Conservation (phyloP, 305 asterid genomes). For the Petunia hybrid region DNA sequence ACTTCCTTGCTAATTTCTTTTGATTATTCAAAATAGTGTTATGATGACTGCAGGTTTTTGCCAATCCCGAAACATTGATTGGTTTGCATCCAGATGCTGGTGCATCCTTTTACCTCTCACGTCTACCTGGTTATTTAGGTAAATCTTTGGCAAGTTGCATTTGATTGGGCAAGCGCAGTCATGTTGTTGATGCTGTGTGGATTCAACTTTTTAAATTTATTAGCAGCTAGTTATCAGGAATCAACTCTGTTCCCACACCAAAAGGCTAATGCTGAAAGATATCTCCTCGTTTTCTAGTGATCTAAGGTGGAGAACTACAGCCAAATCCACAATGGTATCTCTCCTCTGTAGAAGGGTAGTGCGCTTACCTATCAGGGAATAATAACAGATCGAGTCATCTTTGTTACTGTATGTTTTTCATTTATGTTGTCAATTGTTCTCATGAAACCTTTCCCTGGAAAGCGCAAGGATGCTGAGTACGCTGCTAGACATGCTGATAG, state of each 20-base stretch:
- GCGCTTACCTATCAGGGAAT: background rate
- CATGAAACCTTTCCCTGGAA: background rate
- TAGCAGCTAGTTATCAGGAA: conserved; percentile 9
- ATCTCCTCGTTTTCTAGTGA: background rate
- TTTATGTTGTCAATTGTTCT: background rate
- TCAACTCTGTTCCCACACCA: background rate
- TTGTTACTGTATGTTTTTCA: background rate
- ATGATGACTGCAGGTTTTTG: conserved; percentile 64
- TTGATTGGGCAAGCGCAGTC: background rate
- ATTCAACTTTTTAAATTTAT: background rate
- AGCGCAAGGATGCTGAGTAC: background rate
- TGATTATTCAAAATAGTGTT: background rate
- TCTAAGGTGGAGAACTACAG: background rate
- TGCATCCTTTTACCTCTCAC: conserved; percentile 95
- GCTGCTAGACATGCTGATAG: background rate
- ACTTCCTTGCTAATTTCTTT: background rate
- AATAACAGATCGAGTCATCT: too few species aligned
- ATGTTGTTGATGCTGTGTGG: background rate
- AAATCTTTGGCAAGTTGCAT: conserved; percentile 26
- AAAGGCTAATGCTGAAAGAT: background rate
- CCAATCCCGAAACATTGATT: conserved; percentile 88
- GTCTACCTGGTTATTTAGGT: conserved; percentile 94
- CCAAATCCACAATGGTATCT: background rate
- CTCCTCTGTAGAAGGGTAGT: background rate
- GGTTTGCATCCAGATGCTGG: conserved; percentile 99